phyloP scores from a whole-genome alignment of 2,329 filamentous ascomycete species.

The Neophaeococcomyces aloes region DNA sequence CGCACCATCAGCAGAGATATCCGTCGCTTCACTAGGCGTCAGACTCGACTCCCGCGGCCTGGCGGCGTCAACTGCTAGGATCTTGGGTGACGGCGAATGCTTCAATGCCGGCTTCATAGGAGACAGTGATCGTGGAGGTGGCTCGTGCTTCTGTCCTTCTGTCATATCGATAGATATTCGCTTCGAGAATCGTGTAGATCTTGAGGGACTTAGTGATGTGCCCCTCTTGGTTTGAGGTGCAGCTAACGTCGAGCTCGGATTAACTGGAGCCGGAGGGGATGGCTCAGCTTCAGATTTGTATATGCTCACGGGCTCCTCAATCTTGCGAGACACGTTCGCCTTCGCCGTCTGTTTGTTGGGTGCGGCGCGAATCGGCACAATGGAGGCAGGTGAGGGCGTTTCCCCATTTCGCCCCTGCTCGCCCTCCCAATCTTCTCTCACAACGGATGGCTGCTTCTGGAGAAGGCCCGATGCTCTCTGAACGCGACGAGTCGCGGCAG shows the following conservation, averaged over 20 bases:
- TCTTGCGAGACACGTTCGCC: constrained; percentile 22
- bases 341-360: constrained; percentile 12
- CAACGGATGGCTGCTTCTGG: constrained; percentile 30
- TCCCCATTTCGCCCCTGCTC: constrained; percentile 29
- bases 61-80: constrained; percentile 4
- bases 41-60: constrained; percentile 17
- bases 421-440: constrained; percentile 33
- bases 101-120: constrained; percentile 55
- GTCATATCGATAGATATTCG: constrained; percentile 39
- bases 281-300: background rate
- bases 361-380: constrained; percentile 1
- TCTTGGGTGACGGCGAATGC: constrained; percentile 28
- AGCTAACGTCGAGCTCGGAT: constrained; percentile 5
- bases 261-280: background rate
- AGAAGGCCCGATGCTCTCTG: constrained; percentile 23
- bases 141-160: constrained; percentile 44
- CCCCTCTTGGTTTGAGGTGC: constrained; percentile 1
- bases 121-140: constrained; percentile 49
- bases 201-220: constrained; percentile 39
- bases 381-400: constrained; percentile 7
- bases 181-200: constrained; percentile 48
- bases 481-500: constrained; percentile 18
- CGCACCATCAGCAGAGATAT: constrained; percentile 41
- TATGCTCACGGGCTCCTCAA: constrained; percentile 12
- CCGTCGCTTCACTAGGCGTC: constrained; percentile 45